These are phyloP conservation scores for Arthrobotrys pseudoclavata DNA, from an alignment of 2,329 filamentous ascomycete species.

Conservation along the genomic window DNA sequence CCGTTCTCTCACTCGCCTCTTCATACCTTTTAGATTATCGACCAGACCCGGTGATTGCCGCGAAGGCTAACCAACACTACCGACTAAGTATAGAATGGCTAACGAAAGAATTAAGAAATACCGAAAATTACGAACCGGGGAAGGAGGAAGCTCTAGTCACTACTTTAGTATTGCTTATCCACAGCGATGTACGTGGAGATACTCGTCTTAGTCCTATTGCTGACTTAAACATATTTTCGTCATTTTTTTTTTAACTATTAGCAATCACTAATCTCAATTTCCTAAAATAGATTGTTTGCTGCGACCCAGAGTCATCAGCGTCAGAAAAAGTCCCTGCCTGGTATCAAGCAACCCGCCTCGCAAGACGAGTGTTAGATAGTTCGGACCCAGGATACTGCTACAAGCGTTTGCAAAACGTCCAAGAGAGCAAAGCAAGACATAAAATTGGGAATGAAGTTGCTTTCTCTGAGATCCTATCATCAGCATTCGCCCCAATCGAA, in stretches of 20 bases:
- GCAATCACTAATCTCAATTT: background rate
- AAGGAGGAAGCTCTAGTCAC: constrained; percentile 19
- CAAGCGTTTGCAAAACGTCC: background rate
- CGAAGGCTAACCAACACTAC: constrained; percentile 4
- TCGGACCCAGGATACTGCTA: constrained; percentile 13
- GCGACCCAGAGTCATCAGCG: background rate
- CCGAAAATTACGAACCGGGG: background rate
- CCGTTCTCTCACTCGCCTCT: constrained; percentile 2
- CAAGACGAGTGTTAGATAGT: background rate
- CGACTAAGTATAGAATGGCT: background rate
- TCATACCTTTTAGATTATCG: constrained; percentile 22
- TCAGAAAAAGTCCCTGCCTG: constrained; percentile 1
- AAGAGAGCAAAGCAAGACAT: constrained; percentile 17
- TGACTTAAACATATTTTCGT: too few relatives aligned
- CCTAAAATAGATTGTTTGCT: constrained; percentile 12
- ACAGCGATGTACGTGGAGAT: constrained; percentile 8
- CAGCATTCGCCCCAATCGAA: constrained; percentile 9
- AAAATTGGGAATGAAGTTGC: constrained; percentile 15
- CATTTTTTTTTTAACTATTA: background rate
- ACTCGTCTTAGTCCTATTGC: too few relatives aligned
- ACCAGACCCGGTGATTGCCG: background rate
- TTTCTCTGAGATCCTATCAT: constrained; percentile 10
- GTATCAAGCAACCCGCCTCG: constrained; percentile 3
- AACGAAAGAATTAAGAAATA: background rate
- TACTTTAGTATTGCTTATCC: constrained; percentile 2